Evolutionary conservation across 306 rosid genomes (phyloP), one percentile per base, ranked within the genome.

Genomic region (Vachellia pachyceras): DNA sequence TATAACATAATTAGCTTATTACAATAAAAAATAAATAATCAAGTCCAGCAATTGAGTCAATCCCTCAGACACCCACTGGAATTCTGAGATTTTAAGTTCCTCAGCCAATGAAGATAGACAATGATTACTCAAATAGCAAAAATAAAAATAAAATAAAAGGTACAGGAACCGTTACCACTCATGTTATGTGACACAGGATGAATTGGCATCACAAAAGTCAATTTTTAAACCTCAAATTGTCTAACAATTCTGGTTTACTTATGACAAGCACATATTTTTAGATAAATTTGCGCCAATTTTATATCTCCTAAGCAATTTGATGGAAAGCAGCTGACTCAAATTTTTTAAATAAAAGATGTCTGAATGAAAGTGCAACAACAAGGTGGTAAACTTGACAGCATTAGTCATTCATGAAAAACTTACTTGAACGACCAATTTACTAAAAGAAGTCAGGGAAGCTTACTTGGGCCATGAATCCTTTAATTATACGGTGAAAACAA

Each of bases 381-480:
- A 35, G 66, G 36, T 37, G 33, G 45, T 39, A 17, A 36, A 35
- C 29, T 20, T 18, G 5, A 18, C 4, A 35, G 25, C 33, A 45
- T 6, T 0, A 47, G 10, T 29, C 22, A 72, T 41, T 10, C 46
- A 50, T 4, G 46, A n/a, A 15, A 73, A 49, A 73, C 7, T 15
- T 15, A 50, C 22, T 40, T 73, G 37, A 52, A 37, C 23, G 14
- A 11, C 20, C n/a, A 69, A 61, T 42, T 69, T 10, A 74, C 17
- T 18, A 57, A 68, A 58, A 36, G 69, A 55, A 70, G 61, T 15
- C 37, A 77, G 79, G 37, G 54, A 6, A 76, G 85, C 98, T 80
- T 91, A 96, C 99, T 81, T 96, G 99, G 80, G 98, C 97, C 98
- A 96, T 96, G 75, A 94, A 96, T 76, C 97, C 99, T 88, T 87